Evolutionary conservation across 352 stramenopile genomes (phyloP).

Genomic region (Halophytophthora polymorphica): DNA sequence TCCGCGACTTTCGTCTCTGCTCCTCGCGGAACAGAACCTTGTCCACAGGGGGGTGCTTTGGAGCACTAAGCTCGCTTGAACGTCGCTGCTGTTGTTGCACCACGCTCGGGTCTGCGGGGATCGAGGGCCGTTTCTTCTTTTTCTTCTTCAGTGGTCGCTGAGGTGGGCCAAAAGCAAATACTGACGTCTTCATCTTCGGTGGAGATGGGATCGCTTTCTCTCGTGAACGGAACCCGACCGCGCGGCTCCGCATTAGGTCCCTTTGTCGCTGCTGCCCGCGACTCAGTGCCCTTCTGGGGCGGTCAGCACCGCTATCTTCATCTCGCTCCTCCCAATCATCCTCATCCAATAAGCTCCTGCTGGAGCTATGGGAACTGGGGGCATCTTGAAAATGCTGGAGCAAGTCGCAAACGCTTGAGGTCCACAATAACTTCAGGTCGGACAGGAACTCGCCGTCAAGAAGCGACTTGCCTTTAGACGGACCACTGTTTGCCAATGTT

Average conservation of each 20-base stretch:
- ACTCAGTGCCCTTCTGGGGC: slow-evolving; percentile 32
- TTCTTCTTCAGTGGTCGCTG: slow-evolving; percentile 28
- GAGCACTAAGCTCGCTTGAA: slow-evolving; percentile 59
- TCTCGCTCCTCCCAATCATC: slow-evolving; percentile 27
- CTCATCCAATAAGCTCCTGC: slow-evolving; percentile 15
- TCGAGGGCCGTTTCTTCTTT: slow-evolving; percentile 31
- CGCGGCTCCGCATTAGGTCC: slow-evolving; percentile 66
- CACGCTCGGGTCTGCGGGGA: slow-evolving; percentile 26
- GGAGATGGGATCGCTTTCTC: slow-evolving; percentile 58
- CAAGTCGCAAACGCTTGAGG: slow-evolving; percentile 50
- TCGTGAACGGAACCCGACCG: slow-evolving; percentile 52
- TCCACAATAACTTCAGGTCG: slow-evolving; percentile 37
- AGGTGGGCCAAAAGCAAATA: slow-evolving; percentile 48
- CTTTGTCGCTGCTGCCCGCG: slow-evolving; percentile 61
- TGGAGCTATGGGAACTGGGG: neutral
- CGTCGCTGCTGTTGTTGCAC: slow-evolving; percentile 52
- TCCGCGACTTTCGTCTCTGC: slow-evolving; percentile 55
- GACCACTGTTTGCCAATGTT: slow-evolving; percentile 17
- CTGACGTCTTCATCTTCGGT: slow-evolving; percentile 42
- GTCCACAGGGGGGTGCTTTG: slow-evolving; percentile 60
- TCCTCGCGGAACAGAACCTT: slow-evolving; percentile 51
- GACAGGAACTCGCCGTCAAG: slow-evolving; percentile 46
- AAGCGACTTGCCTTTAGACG: slow-evolving; percentile 28
- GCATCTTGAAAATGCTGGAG: slow-evolving; percentile 53
- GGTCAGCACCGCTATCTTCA: slow-evolving; percentile 29